Evolutionary conservation across 768 basidiomycete species (phyloP), one percentile per base, ranked within the genome.

Genomic region (Saitozyma podzolica): DNA sequence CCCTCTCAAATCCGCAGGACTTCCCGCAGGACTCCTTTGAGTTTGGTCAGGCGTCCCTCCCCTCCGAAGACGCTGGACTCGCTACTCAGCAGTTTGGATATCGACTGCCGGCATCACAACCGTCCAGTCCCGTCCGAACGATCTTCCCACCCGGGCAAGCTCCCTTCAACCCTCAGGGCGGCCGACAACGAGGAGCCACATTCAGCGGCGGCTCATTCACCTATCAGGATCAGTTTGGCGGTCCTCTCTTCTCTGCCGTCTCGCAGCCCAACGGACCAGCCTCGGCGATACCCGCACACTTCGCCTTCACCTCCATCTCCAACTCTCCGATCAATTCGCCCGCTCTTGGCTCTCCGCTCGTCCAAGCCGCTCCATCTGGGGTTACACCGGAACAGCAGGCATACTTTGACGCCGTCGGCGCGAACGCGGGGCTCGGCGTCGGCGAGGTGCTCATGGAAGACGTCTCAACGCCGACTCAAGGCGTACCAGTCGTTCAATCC

Each of bases 181-280:
- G 74, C 39, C 56, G 76, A 54, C 76, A 76, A 47, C 40, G 76
- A 55, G 76, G 76, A 8, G 75, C 73, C 8, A 78, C 76, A 1
- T 74, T 76, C 56, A 78, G 76, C 56, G 76, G 73, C 6, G 64
- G 63, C 40, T 67, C 64, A 10, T 69, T 65, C 56, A 62, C 65
- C 45, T 63, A 64, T 40, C 54, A 64, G 56, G 64, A 69, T n/a
- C 65, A 69, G 45, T 69, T 68, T 53, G 61, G 54, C 29, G 54
- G 56, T 17, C 63, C 47, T 8, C 49, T 59, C 17, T 8, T 60
- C 40, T 17, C 54, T 6, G 48, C 50, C 19, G 13, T 52, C 20
- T 19, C 17, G 29, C 57, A 49, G 45, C 45, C 19, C 13, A 43
- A 47, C 17, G 39, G 17, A 9, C 39, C 41, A 39, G 56, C 58